These are phyloP conservation scores for Cladobotryum mycophilum DNA, from an alignment of 2,329 filamentous ascomycete genomes.

Conservation along the genomic window DNA sequence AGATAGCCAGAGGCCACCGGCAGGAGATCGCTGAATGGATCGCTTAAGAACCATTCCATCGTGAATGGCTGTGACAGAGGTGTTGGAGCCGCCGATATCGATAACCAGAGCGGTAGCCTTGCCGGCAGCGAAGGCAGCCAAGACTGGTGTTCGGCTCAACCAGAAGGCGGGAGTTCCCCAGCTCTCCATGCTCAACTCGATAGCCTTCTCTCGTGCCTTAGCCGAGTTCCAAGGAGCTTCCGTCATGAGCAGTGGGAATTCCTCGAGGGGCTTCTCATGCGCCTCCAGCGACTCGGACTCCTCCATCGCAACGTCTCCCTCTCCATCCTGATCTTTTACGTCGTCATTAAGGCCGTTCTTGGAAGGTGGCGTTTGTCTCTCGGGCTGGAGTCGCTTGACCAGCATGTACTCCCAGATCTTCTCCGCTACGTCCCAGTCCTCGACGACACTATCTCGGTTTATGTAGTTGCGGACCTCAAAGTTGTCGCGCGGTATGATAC, in stretches of 20 bases:
- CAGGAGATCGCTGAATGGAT: constrained; percentile 75
- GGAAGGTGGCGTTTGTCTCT: constrained; percentile 60
- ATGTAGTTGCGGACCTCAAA: constrained; percentile 91
- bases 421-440: constrained; percentile 91
- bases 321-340: constrained; percentile 51
- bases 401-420: constrained; percentile 92
- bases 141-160: constrained; percentile 79
- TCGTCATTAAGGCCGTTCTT: constrained; percentile 76
- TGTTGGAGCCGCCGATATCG: constrained; percentile 83
- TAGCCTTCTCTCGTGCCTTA: constrained; percentile 86
- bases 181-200: constrained; percentile 94
- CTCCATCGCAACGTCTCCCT: constrained; percentile 57
- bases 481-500: constrained; percentile 67
- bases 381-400: constrained; percentile 77
- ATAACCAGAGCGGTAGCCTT: constrained; percentile 91
- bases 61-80: constrained; percentile 83
- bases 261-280: constrained; percentile 76
- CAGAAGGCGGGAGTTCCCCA: constrained; percentile 96
- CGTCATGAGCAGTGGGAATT: constrained; percentile 88
- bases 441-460: constrained; percentile 79
- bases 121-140: constrained; percentile 85
- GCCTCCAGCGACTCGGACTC: constrained; percentile 26
- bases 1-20: constrained; percentile 86
- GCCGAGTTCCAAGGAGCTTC: constrained; percentile 88
- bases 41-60: constrained; percentile 93